Conservation (phyloP, 2,329 filamentous ascomycete genomes). For the Hirsutella minnesotensis region DNA sequence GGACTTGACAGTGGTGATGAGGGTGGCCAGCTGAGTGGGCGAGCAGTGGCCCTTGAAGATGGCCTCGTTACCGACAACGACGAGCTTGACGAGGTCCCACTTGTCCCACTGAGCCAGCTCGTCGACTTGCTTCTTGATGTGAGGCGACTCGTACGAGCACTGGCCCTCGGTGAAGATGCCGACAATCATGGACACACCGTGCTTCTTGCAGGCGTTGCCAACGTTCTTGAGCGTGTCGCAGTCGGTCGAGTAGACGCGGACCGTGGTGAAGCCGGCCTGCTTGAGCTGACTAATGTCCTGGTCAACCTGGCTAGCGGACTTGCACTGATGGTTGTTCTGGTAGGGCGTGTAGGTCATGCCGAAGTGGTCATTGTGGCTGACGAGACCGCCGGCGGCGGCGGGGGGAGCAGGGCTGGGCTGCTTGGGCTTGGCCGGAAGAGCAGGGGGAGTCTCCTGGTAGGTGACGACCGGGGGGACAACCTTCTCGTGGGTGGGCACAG, state of each 20-base stretch:
- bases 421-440: not conserved
- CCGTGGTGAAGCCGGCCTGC: conserved; percentile 50
- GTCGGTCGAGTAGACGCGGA: conserved; percentile 88
- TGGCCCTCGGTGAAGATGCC: conserved; percentile 73
- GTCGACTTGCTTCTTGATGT: conserved; percentile 60
- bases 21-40: conserved; percentile 50
- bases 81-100: conserved; percentile 65
- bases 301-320: conserved; percentile 44
- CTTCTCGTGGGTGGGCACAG: not conserved
- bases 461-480: not conserved
- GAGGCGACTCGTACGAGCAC: conserved; percentile 44
- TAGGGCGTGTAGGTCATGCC: conserved; percentile 77
- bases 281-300: conserved; percentile 52
- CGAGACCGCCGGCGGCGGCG: conserved; percentile 18
- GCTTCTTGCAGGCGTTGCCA: conserved; percentile 51
- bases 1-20: conserved; percentile 56
- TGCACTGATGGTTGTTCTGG: conserved; percentile 49
- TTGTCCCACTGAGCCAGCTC: conserved; percentile 61
- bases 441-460: not conserved
- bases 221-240: conserved; percentile 72
- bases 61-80: conserved; percentile 87
- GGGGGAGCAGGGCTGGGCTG: conserved; percentile 1
- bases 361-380: conserved; percentile 43
- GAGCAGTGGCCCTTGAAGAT: conserved; percentile 62
- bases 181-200: conserved; percentile 69